These are phyloP conservation scores for Mycogone perniciosa DNA, from an alignment of 2,329 filamentous ascomycete species.

Conservation along the genomic window DNA sequence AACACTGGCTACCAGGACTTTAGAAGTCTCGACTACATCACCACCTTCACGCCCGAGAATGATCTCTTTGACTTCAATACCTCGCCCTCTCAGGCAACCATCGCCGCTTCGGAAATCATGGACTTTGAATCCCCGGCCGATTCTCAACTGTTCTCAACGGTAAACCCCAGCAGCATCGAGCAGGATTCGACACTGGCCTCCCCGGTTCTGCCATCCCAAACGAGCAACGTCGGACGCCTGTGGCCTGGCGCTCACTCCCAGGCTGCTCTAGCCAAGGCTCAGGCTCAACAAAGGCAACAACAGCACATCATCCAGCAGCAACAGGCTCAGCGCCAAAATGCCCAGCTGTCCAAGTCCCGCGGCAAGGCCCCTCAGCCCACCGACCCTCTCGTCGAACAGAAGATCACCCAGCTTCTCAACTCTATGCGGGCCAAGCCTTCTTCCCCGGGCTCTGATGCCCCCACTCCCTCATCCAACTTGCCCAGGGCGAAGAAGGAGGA, in stretches of 20 bases:
- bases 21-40: slow-evolving; percentile 44
- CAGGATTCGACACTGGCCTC: slow-evolving; percentile 44
- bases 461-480: slow-evolving; percentile 57
- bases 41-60: slow-evolving; percentile 54
- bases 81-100: slow-evolving; percentile 52
- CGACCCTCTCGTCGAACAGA: slow-evolving; percentile 78
- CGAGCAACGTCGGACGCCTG: slow-evolving; percentile 61
- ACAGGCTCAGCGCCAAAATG: slow-evolving; percentile 42
- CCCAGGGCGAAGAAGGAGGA: slow-evolving; percentile 83
- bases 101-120: slow-evolving; percentile 59
- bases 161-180: slow-evolving; percentile 71
- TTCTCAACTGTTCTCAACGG: slow-evolving; percentile 54
- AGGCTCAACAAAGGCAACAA: slow-evolving; percentile 61
- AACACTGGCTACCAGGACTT: slow-evolving; percentile 48
- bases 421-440: slow-evolving; percentile 76
- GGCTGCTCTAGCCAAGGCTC: slow-evolving; percentile 69
- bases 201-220: slow-evolving; percentile 43
- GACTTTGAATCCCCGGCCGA: slow-evolving; percentile 40
- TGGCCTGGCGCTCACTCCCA: slow-evolving; percentile 94
- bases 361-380: slow-evolving; percentile 46
- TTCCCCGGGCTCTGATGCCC: slow-evolving; percentile 38
- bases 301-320: slow-evolving; percentile 50
- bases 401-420: slow-evolving; percentile 86
- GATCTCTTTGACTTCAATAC: slow-evolving; percentile 69
- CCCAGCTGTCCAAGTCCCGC: slow-evolving; percentile 38